Conservation (phyloP, 2,329 filamentous ascomycete genomes). For the Apiospora rasikravindrae region DNA sequence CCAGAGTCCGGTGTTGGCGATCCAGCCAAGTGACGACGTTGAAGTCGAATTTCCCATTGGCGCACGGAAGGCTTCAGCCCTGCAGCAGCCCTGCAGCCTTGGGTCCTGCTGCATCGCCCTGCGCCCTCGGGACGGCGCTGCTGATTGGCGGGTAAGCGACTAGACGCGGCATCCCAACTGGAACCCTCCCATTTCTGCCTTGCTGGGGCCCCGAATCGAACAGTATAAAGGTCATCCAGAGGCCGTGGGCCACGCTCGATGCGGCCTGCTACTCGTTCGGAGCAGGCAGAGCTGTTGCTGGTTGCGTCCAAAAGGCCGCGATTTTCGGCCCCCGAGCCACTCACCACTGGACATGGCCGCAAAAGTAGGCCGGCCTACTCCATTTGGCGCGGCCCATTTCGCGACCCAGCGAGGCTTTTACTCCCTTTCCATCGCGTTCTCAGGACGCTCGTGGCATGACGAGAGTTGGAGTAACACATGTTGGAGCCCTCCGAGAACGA, state of each 20-base stretch:
- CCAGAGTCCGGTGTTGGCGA: neutral
- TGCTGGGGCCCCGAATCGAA: slow-evolving; percentile 25
- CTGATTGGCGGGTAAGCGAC: slow-evolving; percentile 36
- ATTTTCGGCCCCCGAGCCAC: slow-evolving; percentile 37
- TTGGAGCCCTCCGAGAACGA: slow-evolving; percentile 10
- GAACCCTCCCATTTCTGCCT: slow-evolving; percentile 31
- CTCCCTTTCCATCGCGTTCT: neutral
- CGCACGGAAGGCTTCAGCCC: neutral
- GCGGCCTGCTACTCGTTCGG: slow-evolving; percentile 28
- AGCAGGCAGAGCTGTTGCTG: slow-evolving; percentile 22
- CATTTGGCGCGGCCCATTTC: slow-evolving; percentile 31
- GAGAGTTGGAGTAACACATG: slow-evolving; percentile 1
- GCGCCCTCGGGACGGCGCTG: neutral
- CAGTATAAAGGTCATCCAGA: slow-evolving; percentile 33
- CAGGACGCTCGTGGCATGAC: slow-evolving; percentile 2
- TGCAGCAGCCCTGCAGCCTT: slow-evolving; percentile 9
- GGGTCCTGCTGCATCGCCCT: neutral
- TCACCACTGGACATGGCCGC: slow-evolving; percentile 25
- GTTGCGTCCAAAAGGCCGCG: slow-evolving; percentile 31
- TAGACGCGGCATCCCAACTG: slow-evolving; percentile 28
- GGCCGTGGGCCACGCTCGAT: slow-evolving; percentile 31
- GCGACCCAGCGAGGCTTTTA: slow-evolving; percentile 37
- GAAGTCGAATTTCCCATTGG: slow-evolving; percentile 9
- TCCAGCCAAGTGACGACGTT: slow-evolving; percentile 8
- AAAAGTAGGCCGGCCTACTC: slow-evolving; percentile 31